Evolutionary conservation across 78 protist genomes (phyloP), one percentile per base, ranked within the genome.

Genomic region (Speleostelium caveatum): DNA sequence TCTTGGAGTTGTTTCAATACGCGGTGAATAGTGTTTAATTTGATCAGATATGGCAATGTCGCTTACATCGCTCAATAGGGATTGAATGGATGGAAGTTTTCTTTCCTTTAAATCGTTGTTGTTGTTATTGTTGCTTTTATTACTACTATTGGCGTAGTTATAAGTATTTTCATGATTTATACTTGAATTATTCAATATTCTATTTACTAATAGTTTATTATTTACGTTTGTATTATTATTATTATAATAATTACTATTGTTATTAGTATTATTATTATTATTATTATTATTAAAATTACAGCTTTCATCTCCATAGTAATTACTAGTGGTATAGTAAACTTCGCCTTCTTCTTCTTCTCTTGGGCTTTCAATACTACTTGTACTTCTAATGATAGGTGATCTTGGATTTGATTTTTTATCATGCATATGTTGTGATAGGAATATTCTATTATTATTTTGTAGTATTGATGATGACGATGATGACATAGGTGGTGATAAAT

Each of bases 11-110:
- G 79, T 55, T 45, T 41, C 49, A 33, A 21, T 5, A 21, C 16
- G 16, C 24, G 12, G 24, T 59, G 8, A 21, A 21, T 59, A 21
- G 6, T 59, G 16, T 59, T 59, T 59, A 22, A 8, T 49, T 19
- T 6, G 30, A 41, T 73, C 79, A 36, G 63, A 33, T 51, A 38
- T 36, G 49, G 72, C 16, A 36, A 78, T 75, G n/a, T 78, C 66
- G 66, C 66, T 78, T 26, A 78, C 88, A 53, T 78, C 66, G 66
- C 61, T 78, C 5, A 78, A 53, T 16, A 78, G 51, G 39, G 75
- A 63, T 32, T 78, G 75, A 28, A 78, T 78, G 10, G 88, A 78
- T 42, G 88, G 88, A 53, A 78, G 28, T 67, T 56, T 63, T 19
- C 73, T 30, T n/a, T n/a, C n/a, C n/a, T n/a, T n/a, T n/a, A n/a